Evolutionary conservation across 176 grass and related monocot species (phyloP), one percentile per base, ranked within the genome.

Genomic region (Elaeis guineensis): DNA sequence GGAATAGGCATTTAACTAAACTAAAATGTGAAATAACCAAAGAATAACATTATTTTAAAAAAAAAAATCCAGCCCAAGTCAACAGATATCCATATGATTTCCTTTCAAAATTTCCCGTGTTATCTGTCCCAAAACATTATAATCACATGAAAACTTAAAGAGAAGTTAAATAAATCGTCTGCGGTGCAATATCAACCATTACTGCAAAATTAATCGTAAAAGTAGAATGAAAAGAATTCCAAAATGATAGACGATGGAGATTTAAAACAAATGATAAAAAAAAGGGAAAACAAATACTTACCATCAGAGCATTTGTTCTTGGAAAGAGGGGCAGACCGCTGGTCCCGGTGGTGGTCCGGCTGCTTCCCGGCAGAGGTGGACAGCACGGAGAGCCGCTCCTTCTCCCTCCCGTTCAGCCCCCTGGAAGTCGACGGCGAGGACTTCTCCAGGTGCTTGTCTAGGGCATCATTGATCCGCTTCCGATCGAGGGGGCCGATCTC

Each of bases 281-380:
- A 19, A 48, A 44, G 22, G 35, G 12, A 48, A n/a, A 20, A n/a
- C n/a, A 19, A 62, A 49, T 44, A 20, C 49, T 65, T 16, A 65
- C 63, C 63, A 65, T 65, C 63, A 6, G 63, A 65, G 49, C 5
- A n/a, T 22, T 65, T 65, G 50, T 50, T 52, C 21, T 65, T 65
- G 21, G 63, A 65, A 24, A 65, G 19, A 7, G 62, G 16, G 5
- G 56, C 19, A 24, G 12, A 21, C 6, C 56, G 57, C 57, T 59
- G 57, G 23, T 59, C 57, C 16, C 24, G 57, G 22, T 59, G 22
- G 7, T 21, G 54, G n/a, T 65, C 63, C 12, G 22, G 49, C 49
- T 65, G 63, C 63, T 52, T 65, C 20, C 19, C 63, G 16, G 21
- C 17, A 25, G 21, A 17, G 21, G 63, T 16, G 21, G 63, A 65